Conservation (phyloP, 805 yeast genomes). For the Saccharomyces jurei region DNA sequence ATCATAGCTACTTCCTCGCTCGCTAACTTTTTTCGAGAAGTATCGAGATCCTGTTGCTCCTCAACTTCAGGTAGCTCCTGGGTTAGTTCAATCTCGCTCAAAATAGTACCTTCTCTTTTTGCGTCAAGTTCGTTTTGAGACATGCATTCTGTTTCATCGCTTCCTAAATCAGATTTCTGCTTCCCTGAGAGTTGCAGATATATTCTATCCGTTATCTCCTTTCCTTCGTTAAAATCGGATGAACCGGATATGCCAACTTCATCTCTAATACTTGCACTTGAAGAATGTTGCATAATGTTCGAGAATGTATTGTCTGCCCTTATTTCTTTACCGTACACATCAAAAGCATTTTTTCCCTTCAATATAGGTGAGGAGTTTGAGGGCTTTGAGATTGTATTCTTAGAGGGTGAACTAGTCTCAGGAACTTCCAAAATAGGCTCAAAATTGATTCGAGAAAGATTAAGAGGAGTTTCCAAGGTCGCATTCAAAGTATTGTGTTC, state of each 20-base stretch:
- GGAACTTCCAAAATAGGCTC: constrained; percentile 13
- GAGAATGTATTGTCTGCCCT: not conserved
- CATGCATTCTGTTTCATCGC: not conserved
- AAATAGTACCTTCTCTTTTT: constrained; percentile 5
- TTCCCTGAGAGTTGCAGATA: constrained; percentile 14
- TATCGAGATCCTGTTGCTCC: constrained; percentile 3
- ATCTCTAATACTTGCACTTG: not conserved
- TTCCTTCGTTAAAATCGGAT: constrained; percentile 1
- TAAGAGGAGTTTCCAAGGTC: constrained; percentile 2
- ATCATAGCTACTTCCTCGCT: not conserved
- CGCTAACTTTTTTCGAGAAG: not conserved
- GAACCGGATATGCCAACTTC: constrained; percentile 1
- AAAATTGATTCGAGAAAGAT: constrained; percentile 1
- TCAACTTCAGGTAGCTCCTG: constrained; percentile 28
- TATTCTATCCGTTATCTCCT: constrained; percentile 3
- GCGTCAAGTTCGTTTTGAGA: not conserved
- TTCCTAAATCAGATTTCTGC: constrained; percentile 2
- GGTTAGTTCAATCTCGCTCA: constrained; percentile 23
- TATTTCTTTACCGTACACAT: not conserved
- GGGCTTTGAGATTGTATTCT: not conserved
- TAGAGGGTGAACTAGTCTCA: constrained; percentile 18
- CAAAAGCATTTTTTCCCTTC: not conserved
- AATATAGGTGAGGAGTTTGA: not conserved
- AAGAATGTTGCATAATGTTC: not conserved
- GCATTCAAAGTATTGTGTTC: constrained; percentile 3